Percentiles rank a stretch among this genome's conserved stretches.
phyloP scores from a whole-genome alignment of 2,329 filamentous ascomycete genomes.

The Neodidymelliopsis sp. region DNA sequence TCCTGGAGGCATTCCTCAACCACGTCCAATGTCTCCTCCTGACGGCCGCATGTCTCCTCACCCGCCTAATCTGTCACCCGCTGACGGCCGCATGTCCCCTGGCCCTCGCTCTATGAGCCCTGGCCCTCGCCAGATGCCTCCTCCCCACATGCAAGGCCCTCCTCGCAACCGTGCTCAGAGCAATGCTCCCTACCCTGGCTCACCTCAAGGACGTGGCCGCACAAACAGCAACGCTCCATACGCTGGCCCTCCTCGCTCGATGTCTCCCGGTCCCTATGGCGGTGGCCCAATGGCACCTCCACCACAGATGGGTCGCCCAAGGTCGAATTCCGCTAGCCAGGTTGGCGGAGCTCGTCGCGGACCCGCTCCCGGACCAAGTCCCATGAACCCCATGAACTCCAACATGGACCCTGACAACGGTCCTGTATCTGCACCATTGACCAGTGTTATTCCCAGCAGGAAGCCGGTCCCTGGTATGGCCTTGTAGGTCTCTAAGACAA shows the following conservation, averaged over 20 bases:
- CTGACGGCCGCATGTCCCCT: constrained; percentile 40
- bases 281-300: constrained; percentile 44
- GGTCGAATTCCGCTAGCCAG: constrained; percentile 49
- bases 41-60: constrained; percentile 55
- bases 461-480: constrained; percentile 59
- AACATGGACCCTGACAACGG: constrained; percentile 7
- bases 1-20: constrained; percentile 41
- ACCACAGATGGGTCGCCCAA: constrained; percentile 43
- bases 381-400: constrained; percentile 48
- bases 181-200: constrained; percentile 44
- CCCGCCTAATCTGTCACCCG: constrained; percentile 54
- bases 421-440: constrained; percentile 5
- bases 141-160: constrained; percentile 31
- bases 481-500: constrained; percentile 37
- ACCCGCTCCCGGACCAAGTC: constrained; percentile 46
- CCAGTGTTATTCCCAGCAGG: constrained; percentile 45
- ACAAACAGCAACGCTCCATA: constrained; percentile 51
- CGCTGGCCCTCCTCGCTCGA: constrained; percentile 44
- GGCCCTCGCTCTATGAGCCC: constrained; percentile 43
- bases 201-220: constrained; percentile 33
- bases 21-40: constrained; percentile 54
- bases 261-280: constrained; percentile 51
- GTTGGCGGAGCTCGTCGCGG: constrained; percentile 35
- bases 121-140: constrained; percentile 43
- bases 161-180: constrained; percentile 46